Conservation (phyloP, 805 yeast species). For the Zygoascus tannicola region DNA sequence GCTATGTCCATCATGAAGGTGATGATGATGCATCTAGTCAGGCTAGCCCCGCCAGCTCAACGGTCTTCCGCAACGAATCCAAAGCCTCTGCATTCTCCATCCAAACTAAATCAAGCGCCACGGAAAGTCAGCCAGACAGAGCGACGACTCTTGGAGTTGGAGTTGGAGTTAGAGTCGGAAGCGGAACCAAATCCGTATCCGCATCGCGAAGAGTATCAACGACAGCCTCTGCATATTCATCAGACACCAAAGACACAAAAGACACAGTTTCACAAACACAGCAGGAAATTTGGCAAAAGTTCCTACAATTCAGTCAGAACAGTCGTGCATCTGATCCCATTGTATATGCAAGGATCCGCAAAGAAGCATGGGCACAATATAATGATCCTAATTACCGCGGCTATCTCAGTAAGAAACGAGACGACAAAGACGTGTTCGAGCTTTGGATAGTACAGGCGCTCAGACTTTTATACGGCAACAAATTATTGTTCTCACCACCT, state of each 20-base stretch:
- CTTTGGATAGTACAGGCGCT: conserved; percentile 28
- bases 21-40: neutral
- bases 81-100: neutral
- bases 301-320: conserved; percentile 13
- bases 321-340: conserved; percentile 19
- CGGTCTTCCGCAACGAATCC: neutral
- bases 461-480: conserved; percentile 20
- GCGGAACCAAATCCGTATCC: neutral
- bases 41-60: neutral
- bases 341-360: conserved; percentile 22
- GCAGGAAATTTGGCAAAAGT: conserved; percentile 12
- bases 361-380: conserved; percentile 26
- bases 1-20: neutral
- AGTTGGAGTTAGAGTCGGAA: neutral
- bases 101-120: neutral
- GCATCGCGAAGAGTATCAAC: neutral
- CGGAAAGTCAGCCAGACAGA: neutral
- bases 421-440: conserved; percentile 17
- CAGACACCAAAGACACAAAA: neutral
- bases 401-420: neutral
- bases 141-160: neutral
- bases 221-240: neutral
- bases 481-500: conserved; percentile 23
- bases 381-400: neutral
- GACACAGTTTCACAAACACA: neutral